These are phyloP conservation scores for Sanghuangporus weigelae DNA, from an alignment of 1,284 basidiomycete genomes.

Conservation along the genomic window DNA sequence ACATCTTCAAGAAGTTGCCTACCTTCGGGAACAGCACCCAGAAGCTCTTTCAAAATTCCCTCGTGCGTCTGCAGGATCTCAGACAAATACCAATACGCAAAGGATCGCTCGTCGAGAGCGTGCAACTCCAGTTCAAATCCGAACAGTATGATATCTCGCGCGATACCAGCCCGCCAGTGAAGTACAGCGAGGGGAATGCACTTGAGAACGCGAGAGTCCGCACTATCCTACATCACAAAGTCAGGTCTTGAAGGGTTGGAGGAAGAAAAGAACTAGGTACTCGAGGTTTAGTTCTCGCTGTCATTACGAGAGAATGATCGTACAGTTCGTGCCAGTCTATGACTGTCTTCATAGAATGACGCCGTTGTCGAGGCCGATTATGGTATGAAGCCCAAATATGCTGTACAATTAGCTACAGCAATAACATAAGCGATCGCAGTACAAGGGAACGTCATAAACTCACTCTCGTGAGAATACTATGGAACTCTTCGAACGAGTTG, in stretches of 20 bases:
- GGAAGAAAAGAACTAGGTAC: slow-evolving; percentile 19
- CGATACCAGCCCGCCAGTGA: slow-evolving; percentile 51
- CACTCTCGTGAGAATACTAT: slow-evolving; percentile 52
- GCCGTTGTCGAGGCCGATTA: slow-evolving; percentile 62
- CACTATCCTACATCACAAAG: slow-evolving; percentile 19
- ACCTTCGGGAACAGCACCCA: slow-evolving; percentile 37
- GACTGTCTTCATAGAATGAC: slow-evolving; percentile 56
- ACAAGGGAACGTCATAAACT: slow-evolving; percentile 2
- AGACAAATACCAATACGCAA: slow-evolving; percentile 70
- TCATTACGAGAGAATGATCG: slow-evolving; percentile 38
- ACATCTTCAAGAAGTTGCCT: slow-evolving; percentile 11
- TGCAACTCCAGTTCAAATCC: slow-evolving; percentile 79
- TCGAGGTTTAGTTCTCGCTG: slow-evolving; percentile 26
- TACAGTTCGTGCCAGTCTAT: slow-evolving; percentile 61
- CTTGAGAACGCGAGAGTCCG: slow-evolving; percentile 28
- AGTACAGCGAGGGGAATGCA: slow-evolving; percentile 44
- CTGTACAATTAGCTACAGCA: slow-evolving; percentile 46
- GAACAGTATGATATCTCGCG: slow-evolving; percentile 65
- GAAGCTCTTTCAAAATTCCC: slow-evolving; percentile 44
- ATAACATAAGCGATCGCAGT: neutral
- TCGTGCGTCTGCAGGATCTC: slow-evolving; percentile 54
- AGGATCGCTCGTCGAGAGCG: slow-evolving; percentile 54
- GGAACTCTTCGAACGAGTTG: slow-evolving; percentile 40
- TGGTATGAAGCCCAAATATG: slow-evolving; percentile 57
- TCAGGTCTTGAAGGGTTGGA: neutral